Evolutionary conservation across 192 early-diverging fungal genomes (phyloP).

Genomic region (Spizellomyces punctatus): DNA sequence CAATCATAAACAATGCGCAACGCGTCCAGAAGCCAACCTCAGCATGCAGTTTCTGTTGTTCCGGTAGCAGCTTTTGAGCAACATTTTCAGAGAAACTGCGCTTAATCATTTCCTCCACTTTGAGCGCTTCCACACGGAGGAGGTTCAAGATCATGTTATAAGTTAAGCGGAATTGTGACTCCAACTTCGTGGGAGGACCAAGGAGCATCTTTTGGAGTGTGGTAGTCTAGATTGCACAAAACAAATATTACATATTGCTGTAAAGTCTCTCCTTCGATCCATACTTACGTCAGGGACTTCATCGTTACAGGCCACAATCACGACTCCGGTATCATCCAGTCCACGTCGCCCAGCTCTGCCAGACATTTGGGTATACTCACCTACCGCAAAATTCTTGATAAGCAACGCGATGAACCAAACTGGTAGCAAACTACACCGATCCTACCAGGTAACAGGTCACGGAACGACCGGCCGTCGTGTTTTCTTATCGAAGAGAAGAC

Average conservation of each 20-base stretch:
- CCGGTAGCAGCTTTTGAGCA: slow-evolving; percentile 84
- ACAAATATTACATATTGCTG: neutral
- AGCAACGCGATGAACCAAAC: neutral
- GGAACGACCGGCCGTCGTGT: slow-evolving; percentile 88
- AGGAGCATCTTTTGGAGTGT: slow-evolving; percentile 79
- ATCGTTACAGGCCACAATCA: slow-evolving; percentile 77
- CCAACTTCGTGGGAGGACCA: slow-evolving; percentile 85
- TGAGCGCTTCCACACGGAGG: slow-evolving; percentile 90
- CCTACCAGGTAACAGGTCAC: slow-evolving; percentile 83
- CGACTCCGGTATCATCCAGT: slow-evolving; percentile 86
- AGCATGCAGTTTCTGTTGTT: slow-evolving; percentile 61
- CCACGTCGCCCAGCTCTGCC: slow-evolving; percentile 96
- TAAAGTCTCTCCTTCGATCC: neutral
- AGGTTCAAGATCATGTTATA: slow-evolving; percentile 99
- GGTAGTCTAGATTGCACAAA: slow-evolving; percentile 3
- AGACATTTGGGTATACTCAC: slow-evolving; percentile 99
- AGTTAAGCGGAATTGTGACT: slow-evolving; percentile 94
- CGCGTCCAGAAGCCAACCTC: slow-evolving; percentile 55
- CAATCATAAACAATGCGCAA: neutral
- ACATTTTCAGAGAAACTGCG: slow-evolving; percentile 93
- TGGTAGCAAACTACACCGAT: neutral
- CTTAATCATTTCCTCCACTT: slow-evolving; percentile 98
- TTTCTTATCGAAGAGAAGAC: slow-evolving; percentile 91
- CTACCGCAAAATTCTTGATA: slow-evolving; percentile 36
- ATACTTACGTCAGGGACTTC: slow-evolving; percentile 62